Conservation (phyloP, 2,329 filamentous ascomycete genomes). For the Pyricularia sp. region DNA sequence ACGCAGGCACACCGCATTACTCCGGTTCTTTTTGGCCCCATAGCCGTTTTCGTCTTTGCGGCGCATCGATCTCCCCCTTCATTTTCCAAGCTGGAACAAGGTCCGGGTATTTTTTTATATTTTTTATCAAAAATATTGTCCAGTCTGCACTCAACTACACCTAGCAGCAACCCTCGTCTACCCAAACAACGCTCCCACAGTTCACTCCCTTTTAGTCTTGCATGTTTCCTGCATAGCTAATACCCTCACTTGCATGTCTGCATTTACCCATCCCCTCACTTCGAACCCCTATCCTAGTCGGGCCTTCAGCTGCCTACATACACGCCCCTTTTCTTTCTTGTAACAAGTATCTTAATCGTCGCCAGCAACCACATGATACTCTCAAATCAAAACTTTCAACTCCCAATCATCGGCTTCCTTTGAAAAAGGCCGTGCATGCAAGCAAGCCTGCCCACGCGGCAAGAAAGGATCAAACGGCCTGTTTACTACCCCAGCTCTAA, state of each 20-base stretch:
- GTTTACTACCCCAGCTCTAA: neutral
- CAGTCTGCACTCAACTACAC: neutral
- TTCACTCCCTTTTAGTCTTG: neutral
- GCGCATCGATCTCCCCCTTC: neutral
- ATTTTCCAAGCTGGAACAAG: neutral
- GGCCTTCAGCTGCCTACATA: neutral
- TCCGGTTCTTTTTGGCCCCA: neutral
- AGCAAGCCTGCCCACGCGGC: neutral
- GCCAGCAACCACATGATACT: neutral
- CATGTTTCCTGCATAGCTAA: neutral
- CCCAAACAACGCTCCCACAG: neutral
- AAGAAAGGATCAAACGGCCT: neutral
- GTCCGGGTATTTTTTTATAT: neutral
- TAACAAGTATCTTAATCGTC: neutral
- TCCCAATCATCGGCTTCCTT: neutral
- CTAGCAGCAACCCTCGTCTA: no score
- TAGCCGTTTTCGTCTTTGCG: neutral
- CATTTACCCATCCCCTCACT: conserved; percentile 2
- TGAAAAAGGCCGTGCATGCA: neutral
- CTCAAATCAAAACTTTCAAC: neutral
- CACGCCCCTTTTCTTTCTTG: neutral
- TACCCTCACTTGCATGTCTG: conserved; percentile 1
- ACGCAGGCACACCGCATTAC: neutral
- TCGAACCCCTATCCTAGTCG: neutral
- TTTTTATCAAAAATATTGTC: neutral